These are phyloP conservation scores for Heliosperma pusillum DNA, from an alignment of 148 eudicot species.

Conservation along the genomic window DNA sequence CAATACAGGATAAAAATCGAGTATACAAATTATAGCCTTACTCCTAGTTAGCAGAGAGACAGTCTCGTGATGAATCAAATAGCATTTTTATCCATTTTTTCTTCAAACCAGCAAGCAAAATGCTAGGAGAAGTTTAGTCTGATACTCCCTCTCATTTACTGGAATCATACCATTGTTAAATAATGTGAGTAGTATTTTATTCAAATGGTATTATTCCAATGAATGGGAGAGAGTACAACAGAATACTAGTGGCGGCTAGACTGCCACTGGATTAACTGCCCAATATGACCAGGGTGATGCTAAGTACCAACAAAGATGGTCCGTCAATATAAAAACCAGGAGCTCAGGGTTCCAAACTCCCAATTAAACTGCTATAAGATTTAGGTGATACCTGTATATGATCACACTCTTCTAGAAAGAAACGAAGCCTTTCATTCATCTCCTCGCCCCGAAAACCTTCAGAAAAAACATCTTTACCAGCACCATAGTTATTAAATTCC, in stretches of 20 bases:
- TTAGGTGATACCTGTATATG: slow-evolving; percentile 64
- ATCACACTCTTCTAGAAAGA: slow-evolving; percentile 87
- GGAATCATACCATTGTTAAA: no score
- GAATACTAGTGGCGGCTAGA: not conserved
- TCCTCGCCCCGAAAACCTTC: slow-evolving; percentile 67
- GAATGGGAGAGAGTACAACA: no score
- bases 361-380: not conserved
- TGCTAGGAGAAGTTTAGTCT: not conserved
- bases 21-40: not conserved
- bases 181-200: no score
- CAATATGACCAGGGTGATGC: not conserved
- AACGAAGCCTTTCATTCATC: slow-evolving; percentile 76
- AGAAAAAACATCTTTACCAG: slow-evolving; percentile 73
- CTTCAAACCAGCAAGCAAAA: not conserved
- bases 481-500: slow-evolving; percentile 66
- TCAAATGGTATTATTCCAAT: no score
- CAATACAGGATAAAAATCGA: not conserved
- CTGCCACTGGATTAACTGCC: not conserved
- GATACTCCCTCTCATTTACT: no score
- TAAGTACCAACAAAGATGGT: not conserved
- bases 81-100: no score
- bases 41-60: not conserved
- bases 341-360: not conserved
- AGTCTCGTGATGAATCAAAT: not conserved
- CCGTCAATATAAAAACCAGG: not conserved